Conservation (phyloP, 257 asterid genomes). For the Knoxia roxburghii region DNA sequence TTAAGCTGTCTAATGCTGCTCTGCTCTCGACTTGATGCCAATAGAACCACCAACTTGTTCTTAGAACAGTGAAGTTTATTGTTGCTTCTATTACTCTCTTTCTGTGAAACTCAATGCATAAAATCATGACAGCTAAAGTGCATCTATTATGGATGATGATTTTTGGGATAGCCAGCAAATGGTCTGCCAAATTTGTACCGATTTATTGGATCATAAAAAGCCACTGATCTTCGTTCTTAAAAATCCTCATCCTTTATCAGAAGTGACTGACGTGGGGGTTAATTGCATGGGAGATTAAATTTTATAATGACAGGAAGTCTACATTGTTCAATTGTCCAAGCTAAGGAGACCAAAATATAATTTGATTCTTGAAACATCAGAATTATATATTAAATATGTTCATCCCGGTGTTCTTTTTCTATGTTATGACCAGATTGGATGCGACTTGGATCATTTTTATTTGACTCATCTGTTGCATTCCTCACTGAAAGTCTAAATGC, state of each 20-base stretch:
- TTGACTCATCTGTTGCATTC: slow-evolving; percentile 61
- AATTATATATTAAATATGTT: slow-evolving; percentile 7
- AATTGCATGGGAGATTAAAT: neutral
- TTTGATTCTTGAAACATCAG: slow-evolving; percentile 1
- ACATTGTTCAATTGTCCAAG: neutral
- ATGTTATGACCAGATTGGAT: slow-evolving; percentile 61
- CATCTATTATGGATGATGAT: neutral
- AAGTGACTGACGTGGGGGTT: neutral
- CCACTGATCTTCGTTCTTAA: neutral
- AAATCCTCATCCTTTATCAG: neutral
- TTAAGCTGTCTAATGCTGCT: neutral
- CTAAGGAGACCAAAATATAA: neutral
- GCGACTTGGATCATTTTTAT: slow-evolving; percentile 83
- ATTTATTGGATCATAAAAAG: neutral
- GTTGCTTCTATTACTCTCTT: neutral
- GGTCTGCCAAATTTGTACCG: neutral
- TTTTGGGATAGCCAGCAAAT: neutral
- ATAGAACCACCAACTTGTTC: neutral
- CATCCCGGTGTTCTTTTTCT: slow-evolving; percentile 12
- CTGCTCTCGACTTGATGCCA: no score
- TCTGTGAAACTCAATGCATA: neutral
- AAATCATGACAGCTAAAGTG: neutral
- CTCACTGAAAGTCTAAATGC: slow-evolving; percentile 52
- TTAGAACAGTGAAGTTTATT: neutral
- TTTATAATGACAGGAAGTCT: neutral